These are phyloP conservation scores for Trichoderma orchidacearum DNA, from an alignment of 495 filamentous ascomycete genomes.

Conservation along the genomic window DNA sequence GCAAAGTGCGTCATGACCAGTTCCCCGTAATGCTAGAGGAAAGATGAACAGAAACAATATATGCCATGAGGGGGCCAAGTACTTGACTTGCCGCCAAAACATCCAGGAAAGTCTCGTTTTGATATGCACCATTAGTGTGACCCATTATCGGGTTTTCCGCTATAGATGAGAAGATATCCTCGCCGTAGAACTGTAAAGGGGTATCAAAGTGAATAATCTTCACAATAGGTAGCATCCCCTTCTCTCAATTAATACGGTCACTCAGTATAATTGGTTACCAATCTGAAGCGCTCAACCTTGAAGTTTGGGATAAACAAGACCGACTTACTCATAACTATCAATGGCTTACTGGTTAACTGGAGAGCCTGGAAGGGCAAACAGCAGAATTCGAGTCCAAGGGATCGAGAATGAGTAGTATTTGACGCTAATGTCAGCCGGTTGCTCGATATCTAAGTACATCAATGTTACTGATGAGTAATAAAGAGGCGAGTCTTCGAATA, in stretches of 20 bases:
- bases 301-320: not conserved
- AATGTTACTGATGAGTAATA: no score
- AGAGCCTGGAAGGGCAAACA: slow-evolving; percentile 15
- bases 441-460: slow-evolving; percentile 35
- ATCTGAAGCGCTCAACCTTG: not conserved
- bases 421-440: slow-evolving; percentile 32
- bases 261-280: slow-evolving; percentile 6
- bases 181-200: slow-evolving; percentile 32
- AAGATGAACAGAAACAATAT: not conserved
- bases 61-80: not conserved
- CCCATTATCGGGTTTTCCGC: not conserved
- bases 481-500: no score
- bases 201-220: slow-evolving; percentile 45
- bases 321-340: slow-evolving; percentile 30
- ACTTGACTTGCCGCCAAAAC: not conserved
- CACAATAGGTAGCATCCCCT: slow-evolving; percentile 36
- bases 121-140: slow-evolving; percentile 1
- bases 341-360: slow-evolving; percentile 30
- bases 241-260: slow-evolving; percentile 27
- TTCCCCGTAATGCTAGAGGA: not conserved
- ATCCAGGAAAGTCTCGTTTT: slow-evolving; percentile 29
- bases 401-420: slow-evolving; percentile 27
- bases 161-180: not conserved
- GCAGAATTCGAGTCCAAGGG: slow-evolving; percentile 20
- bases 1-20: not conserved